Percentiles rank a stretch among this genome's conserved stretches.
Evolutionary conservation across 805 yeast genomes (phyloP).

Genomic region (Jamesozyma lodderae): DNA sequence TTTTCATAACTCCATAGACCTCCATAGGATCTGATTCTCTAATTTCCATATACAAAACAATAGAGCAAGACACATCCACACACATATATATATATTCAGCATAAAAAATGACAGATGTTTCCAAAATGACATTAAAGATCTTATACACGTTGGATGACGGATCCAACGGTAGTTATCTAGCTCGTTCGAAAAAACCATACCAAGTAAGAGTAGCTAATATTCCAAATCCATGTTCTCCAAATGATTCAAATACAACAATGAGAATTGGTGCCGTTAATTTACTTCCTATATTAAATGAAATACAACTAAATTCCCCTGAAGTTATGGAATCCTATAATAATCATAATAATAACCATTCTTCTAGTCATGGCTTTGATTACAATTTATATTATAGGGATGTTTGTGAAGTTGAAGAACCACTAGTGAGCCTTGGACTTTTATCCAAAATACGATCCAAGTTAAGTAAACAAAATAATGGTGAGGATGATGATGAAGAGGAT

Average conservation of each 20-base stretch:
- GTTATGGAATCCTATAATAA: conserved; percentile 14
- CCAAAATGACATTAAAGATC: conserved; percentile 28
- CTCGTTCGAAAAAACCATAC: conserved; percentile 25
- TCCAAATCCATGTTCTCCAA: conserved; percentile 15
- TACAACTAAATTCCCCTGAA: conserved; percentile 29
- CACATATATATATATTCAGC: neutral
- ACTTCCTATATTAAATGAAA: conserved; percentile 21
- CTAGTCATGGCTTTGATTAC: conserved; percentile 18
- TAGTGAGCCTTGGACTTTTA: conserved; percentile 29
- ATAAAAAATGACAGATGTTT: conserved; percentile 15
- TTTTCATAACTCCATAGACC: neutral
- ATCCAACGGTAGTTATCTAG: conserved; percentile 22
- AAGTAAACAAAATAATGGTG: conserved; percentile 1
- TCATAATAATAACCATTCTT: neutral
- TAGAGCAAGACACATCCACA: neutral
- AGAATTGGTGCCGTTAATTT: conserved; percentile 27
- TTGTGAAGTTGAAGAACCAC: conserved; percentile 30
- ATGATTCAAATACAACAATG: conserved; percentile 8
- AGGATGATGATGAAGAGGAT: neutral
- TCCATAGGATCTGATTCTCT: neutral
- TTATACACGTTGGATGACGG: conserved; percentile 27
- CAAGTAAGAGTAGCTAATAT: conserved; percentile 22
- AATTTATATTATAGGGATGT: conserved; percentile 29
- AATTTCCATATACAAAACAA: neutral
- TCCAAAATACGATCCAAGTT: conserved; percentile 24